These are phyloP conservation scores for Phytophthora tentaculata DNA, from an alignment of 352 stramenopile genomes.

Conservation along the genomic window DNA sequence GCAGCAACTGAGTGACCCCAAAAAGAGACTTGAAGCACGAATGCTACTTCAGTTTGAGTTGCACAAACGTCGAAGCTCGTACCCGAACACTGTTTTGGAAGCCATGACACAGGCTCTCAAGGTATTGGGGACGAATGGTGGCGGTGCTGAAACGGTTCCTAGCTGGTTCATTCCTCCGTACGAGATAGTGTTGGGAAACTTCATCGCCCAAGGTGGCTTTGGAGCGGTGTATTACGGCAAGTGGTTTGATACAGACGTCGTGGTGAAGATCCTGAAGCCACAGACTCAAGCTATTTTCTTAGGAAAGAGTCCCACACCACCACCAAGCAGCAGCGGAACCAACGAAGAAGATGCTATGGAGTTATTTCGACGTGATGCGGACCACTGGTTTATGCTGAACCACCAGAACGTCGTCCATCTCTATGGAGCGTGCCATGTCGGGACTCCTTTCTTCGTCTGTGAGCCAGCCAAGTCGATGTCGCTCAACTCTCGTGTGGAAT, in stretches of 20 bases:
- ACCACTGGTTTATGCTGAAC: constrained; percentile 39
- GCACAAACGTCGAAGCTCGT: constrained; percentile 30
- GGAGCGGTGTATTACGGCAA: constrained; percentile 32
- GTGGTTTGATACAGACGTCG: constrained; percentile 38
- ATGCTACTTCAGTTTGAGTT: constrained; percentile 39
- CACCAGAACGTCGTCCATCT: constrained; percentile 43
- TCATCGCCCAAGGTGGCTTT: constrained; percentile 26
- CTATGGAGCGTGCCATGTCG: constrained; percentile 41
- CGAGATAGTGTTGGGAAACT: constrained; percentile 27
- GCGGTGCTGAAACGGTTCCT: constrained; percentile 18
- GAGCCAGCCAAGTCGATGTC: constrained; percentile 32
- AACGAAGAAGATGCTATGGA: constrained; percentile 23
- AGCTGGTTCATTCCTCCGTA: constrained; percentile 41
- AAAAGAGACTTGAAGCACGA: constrained; percentile 24
- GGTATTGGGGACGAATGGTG: constrained; percentile 14
- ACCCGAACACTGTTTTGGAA: constrained; percentile 28
- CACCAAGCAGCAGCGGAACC: constrained; percentile 9
- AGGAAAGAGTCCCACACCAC: constrained; percentile 7
- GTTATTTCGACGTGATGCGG: constrained; percentile 31
- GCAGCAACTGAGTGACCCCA: constrained; percentile 19
- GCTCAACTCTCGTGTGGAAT: constrained; percentile 21
- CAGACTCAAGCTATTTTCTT: neutral
- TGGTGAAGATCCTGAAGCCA: constrained; percentile 35
- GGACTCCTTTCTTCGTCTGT: constrained; percentile 39
- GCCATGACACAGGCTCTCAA: constrained; percentile 20